These are phyloP conservation scores for Toxicodendron radicans DNA, from an alignment of 345 rosid genomes.

Conservation along the genomic window DNA sequence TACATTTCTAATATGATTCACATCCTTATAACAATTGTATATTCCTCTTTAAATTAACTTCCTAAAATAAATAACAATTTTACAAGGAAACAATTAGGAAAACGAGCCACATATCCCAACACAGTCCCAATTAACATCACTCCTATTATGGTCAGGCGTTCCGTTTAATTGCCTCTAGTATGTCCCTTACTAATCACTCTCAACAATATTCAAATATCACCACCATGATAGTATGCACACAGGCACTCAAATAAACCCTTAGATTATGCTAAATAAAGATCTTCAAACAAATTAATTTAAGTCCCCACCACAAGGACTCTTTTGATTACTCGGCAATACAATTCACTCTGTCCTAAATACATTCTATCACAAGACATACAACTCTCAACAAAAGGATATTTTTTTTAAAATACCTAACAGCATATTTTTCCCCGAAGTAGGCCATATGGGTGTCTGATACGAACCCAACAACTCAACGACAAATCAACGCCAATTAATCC, in stretches of 20 bases:
- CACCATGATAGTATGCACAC: not conserved
- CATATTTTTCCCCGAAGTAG: not conserved
- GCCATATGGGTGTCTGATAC: no score
- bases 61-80: no score
- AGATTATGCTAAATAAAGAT: no score
- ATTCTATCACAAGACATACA: not conserved
- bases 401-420: not conserved
- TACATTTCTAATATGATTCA: no score
- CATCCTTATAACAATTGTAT: no score
- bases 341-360: not conserved
- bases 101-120: no score
- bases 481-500: no score
- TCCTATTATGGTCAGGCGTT: not conserved
- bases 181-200: not conserved
- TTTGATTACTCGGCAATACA: not conserved
- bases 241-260: not conserved
- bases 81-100: no score
- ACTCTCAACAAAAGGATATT: not conserved
- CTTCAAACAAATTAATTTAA: no score
- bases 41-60: no score
- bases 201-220: not conserved
- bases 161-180: not conserved
- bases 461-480: no score
- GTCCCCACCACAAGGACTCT: not conserved
- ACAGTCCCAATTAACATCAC: not conserved